A percentile compares a stretch with the other conserved stretches of the same genome.
These are phyloP conservation scores for Malus orientalis DNA, from an alignment of 306 rosid species.

Conservation along the genomic window DNA sequence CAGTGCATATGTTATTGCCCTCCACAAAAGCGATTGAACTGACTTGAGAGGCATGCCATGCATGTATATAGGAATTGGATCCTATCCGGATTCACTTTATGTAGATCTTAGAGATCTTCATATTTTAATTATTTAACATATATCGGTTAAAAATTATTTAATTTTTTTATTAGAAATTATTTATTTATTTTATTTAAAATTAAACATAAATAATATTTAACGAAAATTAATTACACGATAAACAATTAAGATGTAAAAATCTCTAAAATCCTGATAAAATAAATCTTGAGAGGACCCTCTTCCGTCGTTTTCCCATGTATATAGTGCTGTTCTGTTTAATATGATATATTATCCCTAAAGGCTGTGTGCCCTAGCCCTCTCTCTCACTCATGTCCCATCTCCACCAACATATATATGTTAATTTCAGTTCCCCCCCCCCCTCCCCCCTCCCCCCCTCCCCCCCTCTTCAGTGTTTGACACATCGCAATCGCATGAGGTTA, in stretches of 20 bases:
- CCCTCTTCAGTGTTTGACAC: neutral
- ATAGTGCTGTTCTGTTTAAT: neutral
- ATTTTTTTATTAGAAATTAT: no score
- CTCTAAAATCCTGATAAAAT: no score
- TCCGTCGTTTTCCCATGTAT: neutral
- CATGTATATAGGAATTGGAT: neutral
- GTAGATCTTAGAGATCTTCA: no score
- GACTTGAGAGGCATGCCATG: neutral
- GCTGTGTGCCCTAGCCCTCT: neutral
- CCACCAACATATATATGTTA: neutral
- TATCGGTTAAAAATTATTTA: no score
- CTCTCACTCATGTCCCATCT: neutral
- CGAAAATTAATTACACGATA: no score
- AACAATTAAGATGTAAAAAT: fast-evolving
- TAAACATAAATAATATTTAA: no score
- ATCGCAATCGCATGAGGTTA: neutral
- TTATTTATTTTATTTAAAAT: no score
- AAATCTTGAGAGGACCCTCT: no score
- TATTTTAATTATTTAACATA: no score
- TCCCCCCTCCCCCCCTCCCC: no score
- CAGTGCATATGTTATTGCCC: neutral
- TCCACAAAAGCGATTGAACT: neutral
- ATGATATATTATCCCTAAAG: neutral
- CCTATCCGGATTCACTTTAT: no score
- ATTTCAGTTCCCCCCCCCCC: neutral